phyloP scores from a whole-genome alignment of 805 yeast genomes.

The Ogataea nonfermentans region DNA sequence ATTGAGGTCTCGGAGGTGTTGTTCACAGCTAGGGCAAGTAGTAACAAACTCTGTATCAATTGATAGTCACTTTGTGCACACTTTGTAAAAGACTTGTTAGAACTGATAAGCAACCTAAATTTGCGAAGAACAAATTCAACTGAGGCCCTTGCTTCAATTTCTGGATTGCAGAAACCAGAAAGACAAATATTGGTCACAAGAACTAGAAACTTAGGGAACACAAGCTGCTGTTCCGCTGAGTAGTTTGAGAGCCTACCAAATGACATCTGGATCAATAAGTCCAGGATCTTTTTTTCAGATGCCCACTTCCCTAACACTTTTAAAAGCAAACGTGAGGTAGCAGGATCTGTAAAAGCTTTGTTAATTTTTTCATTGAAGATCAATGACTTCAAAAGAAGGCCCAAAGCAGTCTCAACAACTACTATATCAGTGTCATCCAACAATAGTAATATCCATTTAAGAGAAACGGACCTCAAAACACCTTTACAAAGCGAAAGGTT shows the following conservation, averaged over 20 bases:
- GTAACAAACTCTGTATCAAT: neutral
- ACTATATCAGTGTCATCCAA: conserved; percentile 40
- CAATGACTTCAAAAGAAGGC: conserved; percentile 49
- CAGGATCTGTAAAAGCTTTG: conserved; percentile 47
- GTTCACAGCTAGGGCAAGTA: neutral
- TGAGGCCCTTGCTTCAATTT: no score
- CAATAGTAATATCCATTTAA: conserved; percentile 63
- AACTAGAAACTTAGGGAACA: conserved; percentile 8
- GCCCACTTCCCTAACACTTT: conserved; percentile 47
- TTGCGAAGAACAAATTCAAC: neutral
- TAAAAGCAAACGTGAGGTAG: conserved; percentile 50
- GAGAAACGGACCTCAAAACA: conserved; percentile 52
- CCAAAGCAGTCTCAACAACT: conserved; percentile 39
- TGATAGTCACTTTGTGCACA: neutral
- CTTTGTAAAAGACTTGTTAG: neutral
- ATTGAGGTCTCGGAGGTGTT: neutral
- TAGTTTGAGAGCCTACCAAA: conserved; percentile 40
- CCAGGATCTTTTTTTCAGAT: conserved; percentile 44
- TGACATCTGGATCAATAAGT: conserved; percentile 43
- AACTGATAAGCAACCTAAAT: no score
- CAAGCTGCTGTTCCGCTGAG: neutral
- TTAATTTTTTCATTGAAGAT: conserved; percentile 28
- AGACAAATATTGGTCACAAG: neutral
- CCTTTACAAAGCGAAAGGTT: conserved; percentile 32
- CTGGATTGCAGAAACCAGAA: no score